Conservation (phyloP, 148 eudicot species). For the Spergularia marina region DNA sequence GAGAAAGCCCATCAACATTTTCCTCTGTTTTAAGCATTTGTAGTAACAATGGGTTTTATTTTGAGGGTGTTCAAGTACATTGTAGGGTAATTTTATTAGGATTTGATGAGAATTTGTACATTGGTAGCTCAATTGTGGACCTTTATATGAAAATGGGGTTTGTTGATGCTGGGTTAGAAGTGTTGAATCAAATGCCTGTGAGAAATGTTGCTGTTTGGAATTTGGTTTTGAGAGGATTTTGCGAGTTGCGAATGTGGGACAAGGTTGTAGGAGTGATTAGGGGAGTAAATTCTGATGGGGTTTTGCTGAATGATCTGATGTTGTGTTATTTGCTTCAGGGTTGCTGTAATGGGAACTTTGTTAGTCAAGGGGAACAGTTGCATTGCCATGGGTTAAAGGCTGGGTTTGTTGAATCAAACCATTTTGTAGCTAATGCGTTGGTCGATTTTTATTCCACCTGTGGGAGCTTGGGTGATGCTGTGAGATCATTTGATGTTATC, state of each 20-base stretch:
- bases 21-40: constrained; percentile 64
- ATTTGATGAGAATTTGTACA: constrained; percentile 46
- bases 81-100: constrained; percentile 61
- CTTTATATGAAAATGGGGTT: constrained; percentile 60
- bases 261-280: constrained; percentile 39
- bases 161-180: constrained; percentile 45
- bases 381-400: constrained; percentile 63
- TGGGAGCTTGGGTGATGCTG: constrained; percentile 52
- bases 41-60: constrained; percentile 37
- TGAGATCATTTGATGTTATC: constrained; percentile 55
- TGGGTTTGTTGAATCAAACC: constrained; percentile 46
- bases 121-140: constrained; percentile 62
- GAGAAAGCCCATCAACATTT: constrained; percentile 61
- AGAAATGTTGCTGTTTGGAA: constrained; percentile 64
- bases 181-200: constrained; percentile 48
- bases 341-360: constrained; percentile 53
- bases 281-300: constrained; percentile 46
- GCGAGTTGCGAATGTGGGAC: constrained; percentile 47
- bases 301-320: constrained; percentile 63
- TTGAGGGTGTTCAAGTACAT: constrained; percentile 61
- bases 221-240: constrained; percentile 63
- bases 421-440: constrained; percentile 71
- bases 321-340: constrained; percentile 66
- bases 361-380: constrained; percentile 57
- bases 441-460: constrained; percentile 79